These are phyloP conservation scores for Blastobotrys buckinghamii DNA, from an alignment of 1,139 yeast species.

Conservation along the genomic window DNA sequence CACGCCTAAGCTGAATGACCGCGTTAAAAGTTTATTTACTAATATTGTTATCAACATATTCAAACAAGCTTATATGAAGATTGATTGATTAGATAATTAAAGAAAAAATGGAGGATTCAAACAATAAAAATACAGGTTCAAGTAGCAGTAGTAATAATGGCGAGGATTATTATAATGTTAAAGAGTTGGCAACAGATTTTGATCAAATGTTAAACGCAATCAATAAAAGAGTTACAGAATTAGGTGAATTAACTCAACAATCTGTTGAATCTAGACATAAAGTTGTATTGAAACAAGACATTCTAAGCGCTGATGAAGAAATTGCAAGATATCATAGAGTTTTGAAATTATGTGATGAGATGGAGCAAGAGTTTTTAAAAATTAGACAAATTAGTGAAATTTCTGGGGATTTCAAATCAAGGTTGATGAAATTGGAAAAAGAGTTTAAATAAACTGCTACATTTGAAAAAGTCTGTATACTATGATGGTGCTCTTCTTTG, in stretches of 20 bases:
- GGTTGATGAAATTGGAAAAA: slow-evolving; percentile 1
- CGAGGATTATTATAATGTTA: background rate
- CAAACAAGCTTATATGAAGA: too few relatives aligned
- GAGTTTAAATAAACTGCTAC: background rate
- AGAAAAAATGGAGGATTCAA: too few relatives aligned
- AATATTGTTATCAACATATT: too few relatives aligned
- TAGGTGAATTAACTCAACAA: slow-evolving; percentile 23
- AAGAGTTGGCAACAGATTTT: slow-evolving; percentile 8
- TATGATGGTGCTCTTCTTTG: too few relatives aligned
- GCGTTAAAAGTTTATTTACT: too few relatives aligned
- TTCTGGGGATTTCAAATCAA: slow-evolving; percentile 36
- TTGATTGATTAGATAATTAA: too few relatives aligned
- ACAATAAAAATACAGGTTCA: background rate
- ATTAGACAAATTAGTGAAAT: slow-evolving; percentile 58
- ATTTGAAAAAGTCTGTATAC: background rate
- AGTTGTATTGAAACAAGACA: slow-evolving; percentile 18
- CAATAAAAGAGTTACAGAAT: slow-evolving; percentile 19
- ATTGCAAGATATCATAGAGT: slow-evolving; percentile 41
- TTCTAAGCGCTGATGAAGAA: slow-evolving; percentile 36
- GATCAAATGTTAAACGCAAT: slow-evolving; percentile 14
- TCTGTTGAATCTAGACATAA: slow-evolving; percentile 22
- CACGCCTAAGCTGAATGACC: too few relatives aligned
- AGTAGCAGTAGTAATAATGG: background rate
- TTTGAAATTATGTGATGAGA: slow-evolving; percentile 45
- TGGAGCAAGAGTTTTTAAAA: slow-evolving; percentile 61